phyloP scores from a whole-genome alignment of 2,329 filamentous ascomycete genomes.

The Leptographium radiaticola region DNA sequence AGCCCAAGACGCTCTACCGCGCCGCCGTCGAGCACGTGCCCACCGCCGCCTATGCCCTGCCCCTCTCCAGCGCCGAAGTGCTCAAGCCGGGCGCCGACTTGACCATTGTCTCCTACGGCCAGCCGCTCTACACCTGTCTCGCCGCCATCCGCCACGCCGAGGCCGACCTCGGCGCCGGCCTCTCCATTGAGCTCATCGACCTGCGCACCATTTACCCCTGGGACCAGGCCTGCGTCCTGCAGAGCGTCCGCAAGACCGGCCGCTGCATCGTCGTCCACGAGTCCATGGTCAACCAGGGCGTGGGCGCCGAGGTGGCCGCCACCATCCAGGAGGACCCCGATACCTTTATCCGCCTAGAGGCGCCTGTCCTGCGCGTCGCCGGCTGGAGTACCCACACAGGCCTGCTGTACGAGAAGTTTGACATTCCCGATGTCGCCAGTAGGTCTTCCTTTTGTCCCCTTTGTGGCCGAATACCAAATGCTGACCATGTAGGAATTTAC shows the following conservation, averaged over 20 bases:
- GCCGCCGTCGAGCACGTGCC: constrained; percentile 89
- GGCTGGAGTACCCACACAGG: constrained; percentile 85
- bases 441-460: constrained; percentile 28
- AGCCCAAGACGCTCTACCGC: constrained; percentile 85
- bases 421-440: constrained; percentile 79
- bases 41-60: constrained; percentile 65
- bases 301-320: constrained; percentile 80
- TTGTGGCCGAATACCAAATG: not conserved
- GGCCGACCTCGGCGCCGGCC: constrained; percentile 62
- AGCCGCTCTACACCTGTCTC: constrained; percentile 74
- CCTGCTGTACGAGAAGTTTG: constrained; percentile 65
- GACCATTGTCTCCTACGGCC: constrained; percentile 79
- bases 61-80: constrained; percentile 74
- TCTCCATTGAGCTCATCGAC: constrained; percentile 76
- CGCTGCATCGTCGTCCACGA: constrained; percentile 83
- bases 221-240: constrained; percentile 69
- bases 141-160: constrained; percentile 62
- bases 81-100: constrained; percentile 68
- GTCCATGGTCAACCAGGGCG: constrained; percentile 78
- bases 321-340: constrained; percentile 66
- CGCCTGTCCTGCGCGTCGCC: constrained; percentile 71
- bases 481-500: constrained; percentile 44
- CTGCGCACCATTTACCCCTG: constrained; percentile 82
- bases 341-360: constrained; percentile 73
- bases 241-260: constrained; percentile 79